Evolutionary conservation across 768 basidiomycete species (phyloP).

Genomic region (Trametes villosa): DNA sequence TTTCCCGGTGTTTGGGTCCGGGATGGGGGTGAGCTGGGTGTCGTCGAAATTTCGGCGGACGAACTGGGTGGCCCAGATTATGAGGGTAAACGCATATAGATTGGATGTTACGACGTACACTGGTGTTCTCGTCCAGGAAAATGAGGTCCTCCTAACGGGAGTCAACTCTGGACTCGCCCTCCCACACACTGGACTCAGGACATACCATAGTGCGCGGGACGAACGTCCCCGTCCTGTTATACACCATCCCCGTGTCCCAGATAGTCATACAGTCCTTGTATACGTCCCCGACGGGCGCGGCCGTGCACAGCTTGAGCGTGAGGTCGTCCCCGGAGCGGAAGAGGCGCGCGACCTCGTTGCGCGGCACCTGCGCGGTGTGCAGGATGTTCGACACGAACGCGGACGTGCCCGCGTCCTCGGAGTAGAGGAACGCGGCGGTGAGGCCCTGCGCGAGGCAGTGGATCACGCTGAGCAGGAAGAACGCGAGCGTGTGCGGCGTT

Average conservation of each 20-base stretch:
- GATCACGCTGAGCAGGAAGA: conserved; percentile 52
- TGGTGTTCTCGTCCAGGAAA: no score
- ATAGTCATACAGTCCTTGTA: conserved; percentile 18
- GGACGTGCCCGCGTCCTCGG: conserved; percentile 47
- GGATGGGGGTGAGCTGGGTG: neutral
- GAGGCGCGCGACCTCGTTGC: conserved; percentile 36
- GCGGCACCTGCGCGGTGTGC: conserved; percentile 40
- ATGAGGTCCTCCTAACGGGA: neutral
- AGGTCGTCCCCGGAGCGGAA: conserved; percentile 33
- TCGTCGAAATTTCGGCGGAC: neutral
- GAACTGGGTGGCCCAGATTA: neutral
- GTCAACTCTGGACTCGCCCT: neutral
- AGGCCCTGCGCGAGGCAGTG: conserved; percentile 56
- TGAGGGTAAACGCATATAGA: no score
- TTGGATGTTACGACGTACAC: no score
- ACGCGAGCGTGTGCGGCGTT: conserved; percentile 39
- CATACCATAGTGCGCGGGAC: conserved; percentile 12
- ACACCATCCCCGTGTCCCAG: conserved; percentile 5
- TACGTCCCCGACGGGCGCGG: conserved; percentile 43
- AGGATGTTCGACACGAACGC: conserved; percentile 44
- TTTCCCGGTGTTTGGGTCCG: conserved; percentile 2
- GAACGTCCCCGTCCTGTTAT: neutral
- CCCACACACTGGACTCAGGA: neutral
- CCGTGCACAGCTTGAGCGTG: conserved; percentile 48
- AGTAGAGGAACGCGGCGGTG: conserved; percentile 49